Evolutionary conservation across 2,329 filamentous ascomycete species (phyloP).

Genomic region (Akanthomyces dipterigenus): DNA sequence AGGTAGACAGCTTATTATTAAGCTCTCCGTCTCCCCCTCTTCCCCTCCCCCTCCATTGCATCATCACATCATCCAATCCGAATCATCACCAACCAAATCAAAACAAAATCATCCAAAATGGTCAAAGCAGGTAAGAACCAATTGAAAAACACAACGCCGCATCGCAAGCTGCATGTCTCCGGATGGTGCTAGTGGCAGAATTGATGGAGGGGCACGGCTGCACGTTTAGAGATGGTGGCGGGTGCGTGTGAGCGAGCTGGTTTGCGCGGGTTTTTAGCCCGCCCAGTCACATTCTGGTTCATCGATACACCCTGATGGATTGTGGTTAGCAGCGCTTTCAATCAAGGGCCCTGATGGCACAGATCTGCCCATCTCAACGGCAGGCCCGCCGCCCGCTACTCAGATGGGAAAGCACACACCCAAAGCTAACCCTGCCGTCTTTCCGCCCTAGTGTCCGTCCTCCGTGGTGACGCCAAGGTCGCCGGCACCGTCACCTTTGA

Average conservation of each 20-base stretch:
- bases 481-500: constrained; percentile 91
- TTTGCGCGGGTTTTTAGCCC: constrained; percentile 52
- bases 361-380: background rate
- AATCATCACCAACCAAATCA: constrained; percentile 17
- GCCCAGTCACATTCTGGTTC: background rate
- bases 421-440: background rate
- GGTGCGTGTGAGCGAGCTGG: constrained; percentile 32
- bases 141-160: constrained; percentile 7
- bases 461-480: constrained; percentile 97
- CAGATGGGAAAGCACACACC: background rate
- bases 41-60: constrained; percentile 12
- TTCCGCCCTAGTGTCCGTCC: constrained; percentile 66
- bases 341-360: constrained; percentile 27
- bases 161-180: background rate
- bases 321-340: constrained; percentile 22
- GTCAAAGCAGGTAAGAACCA: constrained; percentile 85
- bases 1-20: constrained; percentile 8
- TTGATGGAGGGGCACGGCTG: constrained; percentile 7
- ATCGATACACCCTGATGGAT: constrained; percentile 40
- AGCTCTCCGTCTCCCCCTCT: constrained; percentile 2
- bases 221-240: constrained; percentile 4
- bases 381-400: no score
- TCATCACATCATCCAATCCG: constrained; percentile 12
- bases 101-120: constrained; percentile 67
- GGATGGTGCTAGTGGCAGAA: background rate